These are phyloP conservation scores for Colletotrichum sp. DNA, from an alignment of 2,329 filamentous ascomycete species.

Conservation along the genomic window DNA sequence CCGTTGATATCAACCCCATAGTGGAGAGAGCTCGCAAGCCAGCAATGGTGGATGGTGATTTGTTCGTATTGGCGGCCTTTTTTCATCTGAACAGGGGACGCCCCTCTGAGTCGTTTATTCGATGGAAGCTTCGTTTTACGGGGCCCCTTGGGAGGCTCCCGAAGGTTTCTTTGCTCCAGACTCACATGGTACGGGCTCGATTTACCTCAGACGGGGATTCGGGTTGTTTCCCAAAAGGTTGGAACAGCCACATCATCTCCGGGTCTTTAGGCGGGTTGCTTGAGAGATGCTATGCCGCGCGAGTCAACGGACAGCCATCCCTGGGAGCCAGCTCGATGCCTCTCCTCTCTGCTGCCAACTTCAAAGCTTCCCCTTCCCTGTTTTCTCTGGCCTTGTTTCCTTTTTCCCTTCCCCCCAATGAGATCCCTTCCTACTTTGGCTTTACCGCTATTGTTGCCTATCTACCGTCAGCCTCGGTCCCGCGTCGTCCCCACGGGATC, in stretches of 20 bases:
- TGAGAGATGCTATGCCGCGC: background rate
- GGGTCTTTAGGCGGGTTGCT: background rate
- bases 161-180: background rate
- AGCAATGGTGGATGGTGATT: background rate
- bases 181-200: background rate
- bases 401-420: background rate
- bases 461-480: background rate
- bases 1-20: background rate
- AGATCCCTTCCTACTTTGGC: background rate
- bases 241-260: background rate
- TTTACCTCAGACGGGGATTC: background rate
- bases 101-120: background rate
- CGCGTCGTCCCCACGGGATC: background rate
- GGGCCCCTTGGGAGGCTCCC: background rate
- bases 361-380: constrained; percentile 3
- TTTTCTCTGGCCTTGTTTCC: background rate
- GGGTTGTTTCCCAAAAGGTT: background rate
- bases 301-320: background rate
- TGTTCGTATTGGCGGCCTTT: background rate
- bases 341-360: background rate
- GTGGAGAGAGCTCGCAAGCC: background rate
- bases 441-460: background rate
- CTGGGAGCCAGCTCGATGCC: background rate
- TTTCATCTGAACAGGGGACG: background rate
- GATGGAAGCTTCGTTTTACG: background rate